Conservation (phyloP, 2,329 filamentous ascomycete genomes). For the Cercospora sp. region DNA sequence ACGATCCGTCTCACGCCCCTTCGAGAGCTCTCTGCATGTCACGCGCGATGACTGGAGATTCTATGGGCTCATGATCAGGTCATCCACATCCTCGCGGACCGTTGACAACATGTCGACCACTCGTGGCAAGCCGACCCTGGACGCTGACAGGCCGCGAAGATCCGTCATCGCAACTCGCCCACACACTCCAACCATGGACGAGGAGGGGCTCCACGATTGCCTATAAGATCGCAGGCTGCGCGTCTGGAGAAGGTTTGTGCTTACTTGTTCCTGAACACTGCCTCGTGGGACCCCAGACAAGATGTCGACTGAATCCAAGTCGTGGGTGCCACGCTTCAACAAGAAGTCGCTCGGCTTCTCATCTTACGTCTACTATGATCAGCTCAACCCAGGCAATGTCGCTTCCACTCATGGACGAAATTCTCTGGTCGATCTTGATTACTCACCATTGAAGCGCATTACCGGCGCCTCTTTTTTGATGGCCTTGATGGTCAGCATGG, state of each 20-base stretch:
- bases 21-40: conserved; percentile 5
- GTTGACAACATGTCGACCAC: not conserved
- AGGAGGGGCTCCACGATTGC: not conserved
- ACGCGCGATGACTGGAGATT: not conserved
- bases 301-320: conserved; percentile 12
- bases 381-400: conserved; percentile 16
- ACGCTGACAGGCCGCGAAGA: conserved; percentile 3
- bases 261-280: conserved; percentile 19
- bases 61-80: not conserved
- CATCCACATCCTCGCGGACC: not conserved
- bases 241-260: not conserved
- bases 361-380: conserved; percentile 22
- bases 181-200: conserved; percentile 3
- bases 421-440: conserved; percentile 21
- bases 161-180: not conserved
- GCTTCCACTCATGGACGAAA: conserved; percentile 17
- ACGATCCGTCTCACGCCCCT: conserved; percentile 10
- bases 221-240: conserved; percentile 13
- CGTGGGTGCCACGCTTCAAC: conserved; percentile 6
- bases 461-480: conserved; percentile 34
- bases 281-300: conserved; percentile 16
- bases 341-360: conserved; percentile 14
- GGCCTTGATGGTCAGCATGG: conserved; percentile 39
- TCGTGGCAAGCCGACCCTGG: not conserved
- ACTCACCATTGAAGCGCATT: conserved; percentile 21